Evolutionary conservation across 805 yeast species (phyloP).

Genomic region (Teunomyces tritomae): DNA sequence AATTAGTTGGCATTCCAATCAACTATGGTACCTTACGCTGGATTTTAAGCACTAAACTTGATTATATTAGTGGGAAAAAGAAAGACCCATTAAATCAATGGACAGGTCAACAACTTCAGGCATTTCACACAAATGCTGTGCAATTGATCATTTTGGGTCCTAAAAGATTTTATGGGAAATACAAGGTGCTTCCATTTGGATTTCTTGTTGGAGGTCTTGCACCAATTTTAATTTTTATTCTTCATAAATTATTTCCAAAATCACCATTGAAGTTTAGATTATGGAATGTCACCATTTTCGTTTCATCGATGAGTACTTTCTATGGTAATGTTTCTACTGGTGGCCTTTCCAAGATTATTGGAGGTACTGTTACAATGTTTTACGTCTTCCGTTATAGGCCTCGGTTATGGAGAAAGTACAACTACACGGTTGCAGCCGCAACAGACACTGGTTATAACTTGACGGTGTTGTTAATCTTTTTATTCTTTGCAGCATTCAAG

Average conservation of each 20-base stretch:
- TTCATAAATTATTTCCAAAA: constrained; percentile 16
- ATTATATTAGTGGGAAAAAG: constrained; percentile 17
- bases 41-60: constrained; percentile 20
- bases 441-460: constrained; percentile 25
- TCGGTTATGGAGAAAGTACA: constrained; percentile 21
- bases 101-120: constrained; percentile 21
- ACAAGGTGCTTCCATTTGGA: constrained; percentile 22
- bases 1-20: constrained; percentile 23
- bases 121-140: constrained; percentile 23
- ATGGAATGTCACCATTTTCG: constrained; percentile 26
- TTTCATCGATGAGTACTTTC: constrained; percentile 22
- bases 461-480: constrained; percentile 18
- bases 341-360: constrained; percentile 19
- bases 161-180: constrained; percentile 17
- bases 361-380: constrained; percentile 21
- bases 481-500: constrained; percentile 12
- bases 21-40: constrained; percentile 22
- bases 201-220: constrained; percentile 19
- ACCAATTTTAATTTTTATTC: constrained; percentile 14
- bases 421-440: constrained; percentile 24
- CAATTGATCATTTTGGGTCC: constrained; percentile 25
- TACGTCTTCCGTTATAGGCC: constrained; percentile 18
- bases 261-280: constrained; percentile 16
- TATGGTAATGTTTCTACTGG: constrained; percentile 25
- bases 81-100: constrained; percentile 25